These are phyloP conservation scores for Pyrus betulifolia DNA, from an alignment of 306 rosid species.

Conservation along the genomic window DNA sequence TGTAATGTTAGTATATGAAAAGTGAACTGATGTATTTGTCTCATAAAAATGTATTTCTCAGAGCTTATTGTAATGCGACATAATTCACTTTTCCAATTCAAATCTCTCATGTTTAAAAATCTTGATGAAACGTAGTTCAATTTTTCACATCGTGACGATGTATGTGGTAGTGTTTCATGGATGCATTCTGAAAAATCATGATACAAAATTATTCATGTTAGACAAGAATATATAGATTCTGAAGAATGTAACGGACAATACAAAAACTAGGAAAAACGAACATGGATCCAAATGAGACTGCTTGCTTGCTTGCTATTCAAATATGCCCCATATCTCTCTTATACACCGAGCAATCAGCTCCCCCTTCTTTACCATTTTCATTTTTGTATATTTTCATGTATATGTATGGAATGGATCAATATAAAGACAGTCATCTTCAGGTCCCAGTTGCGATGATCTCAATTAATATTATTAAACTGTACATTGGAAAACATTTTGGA, in stretches of 20 bases:
- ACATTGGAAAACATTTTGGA: neutral
- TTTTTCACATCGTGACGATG: neutral
- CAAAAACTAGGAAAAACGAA: neutral
- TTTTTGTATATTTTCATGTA: neutral
- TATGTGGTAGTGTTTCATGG: neutral
- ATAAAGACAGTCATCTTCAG: neutral
- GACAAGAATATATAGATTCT: neutral
- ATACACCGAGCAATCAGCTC: neutral
- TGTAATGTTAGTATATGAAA: neutral
- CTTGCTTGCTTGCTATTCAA: neutral
- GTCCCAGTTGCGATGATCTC: neutral
- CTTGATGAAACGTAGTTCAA: neutral
- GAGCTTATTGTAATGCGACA: neutral
- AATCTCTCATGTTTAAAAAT: neutral
- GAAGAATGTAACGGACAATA: neutral
- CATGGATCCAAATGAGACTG: neutral
- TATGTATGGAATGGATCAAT: neutral
- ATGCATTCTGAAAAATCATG: neutral
- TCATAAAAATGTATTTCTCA: neutral
- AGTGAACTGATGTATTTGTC: neutral
- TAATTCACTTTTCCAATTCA: neutral
- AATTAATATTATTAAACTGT: neutral
- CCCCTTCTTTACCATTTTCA: neutral
- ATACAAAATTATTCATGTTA: neutral
- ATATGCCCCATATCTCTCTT: neutral